A percentile compares a stretch with the other conserved stretches of the same genome.
phyloP scores from a whole-genome alignment of 2,329 filamentous ascomycete species.

The Colletotrichum filicis region DNA sequence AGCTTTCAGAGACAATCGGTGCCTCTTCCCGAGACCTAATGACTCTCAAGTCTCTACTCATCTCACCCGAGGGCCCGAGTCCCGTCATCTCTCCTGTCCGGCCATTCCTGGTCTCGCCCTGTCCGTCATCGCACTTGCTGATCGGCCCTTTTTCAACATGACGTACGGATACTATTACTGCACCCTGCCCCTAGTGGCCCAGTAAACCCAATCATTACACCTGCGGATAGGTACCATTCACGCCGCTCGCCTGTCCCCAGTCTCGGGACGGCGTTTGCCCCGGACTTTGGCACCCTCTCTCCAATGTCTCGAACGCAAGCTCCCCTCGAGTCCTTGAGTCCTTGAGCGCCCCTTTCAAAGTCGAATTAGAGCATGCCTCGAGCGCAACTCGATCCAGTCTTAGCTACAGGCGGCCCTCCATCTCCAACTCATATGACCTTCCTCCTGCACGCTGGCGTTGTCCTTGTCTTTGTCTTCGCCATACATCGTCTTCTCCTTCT shows the following conservation, averaged over 20 bases:
- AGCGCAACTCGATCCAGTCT: conserved; percentile 2
- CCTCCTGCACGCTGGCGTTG: background rate
- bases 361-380: background rate
- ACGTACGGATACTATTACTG: conserved; percentile 7
- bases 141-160: conserved; percentile 31
- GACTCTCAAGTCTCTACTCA: background rate
- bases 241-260: background rate
- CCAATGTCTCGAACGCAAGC: background rate
- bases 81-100: background rate
- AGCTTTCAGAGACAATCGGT: background rate
- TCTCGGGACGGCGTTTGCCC: conserved; percentile 3
- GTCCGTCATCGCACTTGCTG: conserved; percentile 13
- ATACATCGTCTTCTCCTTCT: background rate
- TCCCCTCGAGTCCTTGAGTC: background rate
- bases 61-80: background rate
- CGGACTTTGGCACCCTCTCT: background rate
- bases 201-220: background rate
- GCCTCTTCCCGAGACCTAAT: background rate
- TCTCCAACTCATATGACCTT: conserved; percentile 16
- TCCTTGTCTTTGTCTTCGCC: background rate
- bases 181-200: background rate
- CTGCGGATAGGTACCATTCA: background rate
- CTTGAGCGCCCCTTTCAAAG: background rate
- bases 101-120: background rate
- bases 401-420: conserved; percentile 5